Evolutionary conservation across 2,329 filamentous ascomycete species (phyloP).

Genomic region (Aspergillus tubingensis): DNA sequence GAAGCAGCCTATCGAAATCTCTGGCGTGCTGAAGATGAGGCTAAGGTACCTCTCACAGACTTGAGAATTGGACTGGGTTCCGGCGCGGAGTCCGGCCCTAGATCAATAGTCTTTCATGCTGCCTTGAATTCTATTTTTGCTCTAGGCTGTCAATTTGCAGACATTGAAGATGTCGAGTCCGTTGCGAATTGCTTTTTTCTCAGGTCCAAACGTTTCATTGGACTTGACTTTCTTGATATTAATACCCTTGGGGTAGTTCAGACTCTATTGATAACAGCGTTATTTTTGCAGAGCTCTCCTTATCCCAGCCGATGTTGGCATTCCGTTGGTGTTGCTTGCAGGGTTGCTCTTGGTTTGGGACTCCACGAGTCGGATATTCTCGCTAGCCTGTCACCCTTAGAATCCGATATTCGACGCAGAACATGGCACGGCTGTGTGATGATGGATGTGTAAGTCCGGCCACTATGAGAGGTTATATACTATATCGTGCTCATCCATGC

Average conservation of each 20-base stretch:
- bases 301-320: slow-evolving; percentile 48
- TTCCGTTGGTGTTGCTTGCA: slow-evolving; percentile 44
- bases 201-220: slow-evolving; percentile 35
- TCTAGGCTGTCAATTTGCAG: slow-evolving; percentile 42
- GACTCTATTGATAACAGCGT: slow-evolving; percentile 41
- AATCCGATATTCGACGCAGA: slow-evolving; percentile 38
- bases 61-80: slow-evolving; percentile 37
- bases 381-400: slow-evolving; percentile 21
- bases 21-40: slow-evolving; percentile 27
- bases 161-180: slow-evolving; percentile 28
- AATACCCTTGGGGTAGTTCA: slow-evolving; percentile 45
- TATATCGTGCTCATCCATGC: too few relatives aligned
- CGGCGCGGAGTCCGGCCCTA: slow-evolving; percentile 32
- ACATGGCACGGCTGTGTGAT: slow-evolving; percentile 45
- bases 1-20: slow-evolving; percentile 40
- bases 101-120: slow-evolving; percentile 38
- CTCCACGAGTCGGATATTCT: slow-evolving; percentile 34
- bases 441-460: slow-evolving; percentile 36
- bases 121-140: slow-evolving; percentile 48
- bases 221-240: slow-evolving; percentile 40
- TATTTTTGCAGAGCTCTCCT: slow-evolving; percentile 44
- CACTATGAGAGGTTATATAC: too few relatives aligned
- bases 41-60: too few relatives aligned
- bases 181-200: slow-evolving; percentile 37
- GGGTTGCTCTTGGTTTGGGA: slow-evolving; percentile 46